Base-by-base conservation (phyloP, 495 filamentous ascomycete genomes). In the Penicillium psychrofluorescens region DNA sequence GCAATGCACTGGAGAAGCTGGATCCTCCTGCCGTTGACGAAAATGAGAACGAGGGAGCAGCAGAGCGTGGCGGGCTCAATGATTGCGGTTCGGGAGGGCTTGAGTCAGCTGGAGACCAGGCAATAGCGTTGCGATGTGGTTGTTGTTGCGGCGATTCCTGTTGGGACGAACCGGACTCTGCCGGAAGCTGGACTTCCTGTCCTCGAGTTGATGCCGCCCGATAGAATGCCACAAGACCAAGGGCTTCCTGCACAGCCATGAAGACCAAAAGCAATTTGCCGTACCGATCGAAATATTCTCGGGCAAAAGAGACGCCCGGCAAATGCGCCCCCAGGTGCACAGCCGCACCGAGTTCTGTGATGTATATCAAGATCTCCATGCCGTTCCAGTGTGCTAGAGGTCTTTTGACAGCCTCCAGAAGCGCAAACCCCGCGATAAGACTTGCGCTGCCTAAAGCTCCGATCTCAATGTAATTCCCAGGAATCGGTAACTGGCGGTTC, bases 241-340 rank as follows among this genome's bases (percentile, higher is more conserved):
- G 41, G 8, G 55, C 49, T 36, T 71, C 68, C 35, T 71, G 68
- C 4, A 59, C 55, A 6, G 58, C 50, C 68, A 71, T 71, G 32
- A 69, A 71, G 8, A 63, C 44, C 36, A 71, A 43, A 22, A 71
- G 63, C 4, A 66, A 38, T 40, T 68, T 70, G 29, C 68, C 68
- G 31, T 69, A 68, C 36, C 61, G 54, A 48, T 71, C 68, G 38
- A 70, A 71, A 42, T 68, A 68, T 12, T 63, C 61, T 35, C 68
- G 51, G 13, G 61, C 61, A 29, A 50, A 55, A 4, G 54, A 55
- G 8, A 39, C 54, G 1, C 51, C 52, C 4, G 68, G 66, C 27
- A 71, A 51, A 48, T 68, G 61, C 22, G 56, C 64, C 15, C 68
- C 68, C 8, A 71, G 47, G 35, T 68, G 63, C 40, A 73, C 52